phyloP scores from a whole-genome alignment of 345 rosid species.

The Combretum micranthum region DNA sequence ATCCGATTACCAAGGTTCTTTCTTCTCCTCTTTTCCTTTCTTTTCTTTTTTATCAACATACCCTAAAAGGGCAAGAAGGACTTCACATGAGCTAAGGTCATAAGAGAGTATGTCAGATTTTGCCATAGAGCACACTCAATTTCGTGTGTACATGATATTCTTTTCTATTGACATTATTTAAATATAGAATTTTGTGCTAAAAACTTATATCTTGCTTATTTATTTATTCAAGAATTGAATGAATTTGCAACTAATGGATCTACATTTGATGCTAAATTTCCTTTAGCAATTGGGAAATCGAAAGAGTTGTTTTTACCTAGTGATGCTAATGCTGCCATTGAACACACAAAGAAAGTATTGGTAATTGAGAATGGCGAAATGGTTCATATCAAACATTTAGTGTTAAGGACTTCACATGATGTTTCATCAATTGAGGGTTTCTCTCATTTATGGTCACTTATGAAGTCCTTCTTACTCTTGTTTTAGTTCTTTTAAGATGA shows the following conservation, averaged over 20 bases:
- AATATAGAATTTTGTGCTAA: background rate
- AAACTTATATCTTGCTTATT: background rate
- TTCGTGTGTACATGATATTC: too few relatives aligned
- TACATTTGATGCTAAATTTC: constrained; percentile 55
- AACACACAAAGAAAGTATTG: constrained; percentile 85
- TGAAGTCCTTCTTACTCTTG: too few relatives aligned
- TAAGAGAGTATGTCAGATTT: background rate
- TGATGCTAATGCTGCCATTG: constrained; percentile 84
- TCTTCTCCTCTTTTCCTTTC: background rate
- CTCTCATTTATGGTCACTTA: too few relatives aligned
- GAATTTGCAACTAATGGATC: constrained; percentile 40
- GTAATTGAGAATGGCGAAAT: constrained; percentile 91
- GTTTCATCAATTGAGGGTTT: too few relatives aligned
- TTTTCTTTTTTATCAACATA: background rate
- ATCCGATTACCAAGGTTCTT: constrained; percentile 68
- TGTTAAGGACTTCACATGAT: too few relatives aligned
- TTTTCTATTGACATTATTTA: too few relatives aligned
- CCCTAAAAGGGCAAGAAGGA: too few relatives aligned
- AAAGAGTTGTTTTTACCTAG: constrained; percentile 80
- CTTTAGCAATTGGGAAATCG: constrained; percentile 57
- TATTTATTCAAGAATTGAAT: constrained; percentile 41
- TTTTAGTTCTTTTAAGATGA: too few relatives aligned
- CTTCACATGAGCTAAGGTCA: too few relatives aligned
- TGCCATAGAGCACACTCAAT: background rate
- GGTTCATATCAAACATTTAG: constrained; percentile 73